phyloP scores from a whole-genome alignment of 176 grass and related monocot species.

The Eragrostis nindensis region DNA sequence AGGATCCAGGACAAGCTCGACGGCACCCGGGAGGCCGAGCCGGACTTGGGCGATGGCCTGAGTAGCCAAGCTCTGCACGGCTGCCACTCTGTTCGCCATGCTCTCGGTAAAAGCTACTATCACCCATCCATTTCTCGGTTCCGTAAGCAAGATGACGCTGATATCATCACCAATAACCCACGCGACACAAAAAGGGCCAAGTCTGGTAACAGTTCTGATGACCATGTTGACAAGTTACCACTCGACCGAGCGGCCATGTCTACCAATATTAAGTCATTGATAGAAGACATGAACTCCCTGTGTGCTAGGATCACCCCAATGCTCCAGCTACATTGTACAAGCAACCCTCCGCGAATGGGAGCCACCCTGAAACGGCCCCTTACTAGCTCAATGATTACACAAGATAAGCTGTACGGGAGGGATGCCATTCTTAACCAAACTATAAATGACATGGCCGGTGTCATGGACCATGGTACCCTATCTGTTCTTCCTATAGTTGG shows the following conservation, averaged over 20 bases:
- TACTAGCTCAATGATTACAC: fast-evolving
- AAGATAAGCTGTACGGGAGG: constrained; percentile 33
- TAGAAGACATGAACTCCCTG: not conserved
- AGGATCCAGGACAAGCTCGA: constrained; percentile 34
- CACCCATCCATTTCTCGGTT: too few species aligned
- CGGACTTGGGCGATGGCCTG: not conserved
- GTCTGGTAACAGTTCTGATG: too few species aligned
- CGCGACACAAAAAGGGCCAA: too few species aligned
- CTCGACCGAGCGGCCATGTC: too few species aligned
- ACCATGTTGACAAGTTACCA: too few species aligned
- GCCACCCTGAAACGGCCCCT: fast-evolving
- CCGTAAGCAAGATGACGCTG: too few species aligned
- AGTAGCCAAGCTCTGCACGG: too few species aligned
- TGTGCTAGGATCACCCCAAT: not conserved
- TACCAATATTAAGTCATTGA: not conserved
- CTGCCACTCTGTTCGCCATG: too few species aligned
- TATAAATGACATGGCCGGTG: not conserved
- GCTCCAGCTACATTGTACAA: too few species aligned
- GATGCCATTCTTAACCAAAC: not conserved
- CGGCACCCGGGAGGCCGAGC: not conserved
- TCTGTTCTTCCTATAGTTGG: constrained; percentile 51
- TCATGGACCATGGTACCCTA: not conserved
- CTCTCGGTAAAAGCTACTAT: too few species aligned
- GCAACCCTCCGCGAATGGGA: fast-evolving
- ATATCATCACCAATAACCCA: too few species aligned